Conservation (phyloP, 331 rosid genomes). For the Pyrus hybrid region DNA sequence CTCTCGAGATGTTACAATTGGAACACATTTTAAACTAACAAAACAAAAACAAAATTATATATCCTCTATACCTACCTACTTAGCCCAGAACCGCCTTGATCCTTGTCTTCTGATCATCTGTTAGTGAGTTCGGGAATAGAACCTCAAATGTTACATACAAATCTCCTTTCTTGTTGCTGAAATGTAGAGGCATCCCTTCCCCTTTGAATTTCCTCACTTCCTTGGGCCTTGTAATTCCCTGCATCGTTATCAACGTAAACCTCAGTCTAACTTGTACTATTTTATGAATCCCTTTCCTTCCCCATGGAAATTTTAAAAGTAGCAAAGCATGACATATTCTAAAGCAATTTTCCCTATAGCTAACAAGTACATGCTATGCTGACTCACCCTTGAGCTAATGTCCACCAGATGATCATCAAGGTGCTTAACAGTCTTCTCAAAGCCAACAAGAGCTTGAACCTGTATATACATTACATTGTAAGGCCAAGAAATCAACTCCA, state of each 20-base stretch:
- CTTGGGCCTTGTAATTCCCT: constrained; percentile 86
- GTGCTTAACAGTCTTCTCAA: constrained; percentile 79
- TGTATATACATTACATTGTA: constrained; percentile 4
- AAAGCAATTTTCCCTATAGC: background rate
- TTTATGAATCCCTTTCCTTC: background rate
- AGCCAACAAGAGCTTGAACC: constrained; percentile 98
- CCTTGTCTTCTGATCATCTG: constrained; percentile 65
- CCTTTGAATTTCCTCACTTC: constrained; percentile 86
- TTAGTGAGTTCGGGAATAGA: constrained; percentile 64
- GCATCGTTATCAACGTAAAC: constrained; percentile 10
- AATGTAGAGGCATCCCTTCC: constrained; percentile 86
- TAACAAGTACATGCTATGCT: background rate
- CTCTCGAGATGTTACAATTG: constrained; percentile 31
- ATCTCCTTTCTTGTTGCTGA: constrained; percentile 79
- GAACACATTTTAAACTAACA: constrained; percentile 9
- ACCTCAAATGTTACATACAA: constrained; percentile 72
- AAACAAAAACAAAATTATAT: background rate
- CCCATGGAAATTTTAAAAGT: background rate
- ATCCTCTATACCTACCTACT: background rate
- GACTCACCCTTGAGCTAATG: constrained; percentile 70
- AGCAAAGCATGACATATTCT: too few species aligned
- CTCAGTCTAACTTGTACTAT: background rate
- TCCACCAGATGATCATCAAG: constrained; percentile 81
- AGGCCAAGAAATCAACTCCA: constrained; percentile 10
- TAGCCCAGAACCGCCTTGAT: constrained; percentile 63